Conservation (phyloP, 768 basidiomycete species). For the Imleria badia region DNA sequence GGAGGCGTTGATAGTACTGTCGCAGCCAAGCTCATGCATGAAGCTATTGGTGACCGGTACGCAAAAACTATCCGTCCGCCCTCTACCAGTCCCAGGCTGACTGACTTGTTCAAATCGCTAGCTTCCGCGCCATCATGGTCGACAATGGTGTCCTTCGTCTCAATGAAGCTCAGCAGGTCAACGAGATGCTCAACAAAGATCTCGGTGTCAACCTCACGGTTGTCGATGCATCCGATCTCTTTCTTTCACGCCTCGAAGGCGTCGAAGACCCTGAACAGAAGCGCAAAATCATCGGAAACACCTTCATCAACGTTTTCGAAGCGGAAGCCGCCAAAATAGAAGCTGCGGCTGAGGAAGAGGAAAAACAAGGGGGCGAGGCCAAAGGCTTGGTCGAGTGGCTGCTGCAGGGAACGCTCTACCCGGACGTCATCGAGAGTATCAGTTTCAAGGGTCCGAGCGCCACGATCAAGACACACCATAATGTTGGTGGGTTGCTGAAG, state of each 20-base stretch:
- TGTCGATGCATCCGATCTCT: slow-evolving; percentile 92
- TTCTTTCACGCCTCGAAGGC: slow-evolving; percentile 84
- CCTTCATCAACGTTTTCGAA: slow-evolving; percentile 98
- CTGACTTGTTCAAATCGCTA: slow-evolving; percentile 29
- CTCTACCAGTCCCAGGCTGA: neutral
- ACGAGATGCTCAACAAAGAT: slow-evolving; percentile 90
- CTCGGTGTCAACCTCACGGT: slow-evolving; percentile 96
- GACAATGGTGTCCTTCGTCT: slow-evolving; percentile 96
- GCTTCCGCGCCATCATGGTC: slow-evolving; percentile 99
- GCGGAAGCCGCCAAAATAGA: slow-evolving; percentile 91
- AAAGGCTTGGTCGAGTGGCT: slow-evolving; percentile 97
- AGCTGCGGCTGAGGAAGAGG: slow-evolving; percentile 74
- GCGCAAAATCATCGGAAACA: slow-evolving; percentile 98
- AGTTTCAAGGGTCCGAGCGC: slow-evolving; percentile 99
- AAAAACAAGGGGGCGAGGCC: slow-evolving; percentile 57
- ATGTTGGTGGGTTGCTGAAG: slow-evolving; percentile 92
- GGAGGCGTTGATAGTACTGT: slow-evolving; percentile 99
- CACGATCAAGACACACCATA: slow-evolving; percentile 99
- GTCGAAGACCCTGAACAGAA: slow-evolving; percentile 97
- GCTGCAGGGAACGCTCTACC: slow-evolving; percentile 96
- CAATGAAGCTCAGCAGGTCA: slow-evolving; percentile 87
- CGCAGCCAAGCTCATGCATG: slow-evolving; percentile 98
- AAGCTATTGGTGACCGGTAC: slow-evolving; percentile 96
- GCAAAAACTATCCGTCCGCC: slow-evolving; percentile 11
- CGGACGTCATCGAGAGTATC: slow-evolving; percentile 98